Evolutionary conservation across 306 rosid species (phyloP), one percentile per base, ranked within the genome.

Genomic region (barrel medic (Medicago truncatula)): DNA sequence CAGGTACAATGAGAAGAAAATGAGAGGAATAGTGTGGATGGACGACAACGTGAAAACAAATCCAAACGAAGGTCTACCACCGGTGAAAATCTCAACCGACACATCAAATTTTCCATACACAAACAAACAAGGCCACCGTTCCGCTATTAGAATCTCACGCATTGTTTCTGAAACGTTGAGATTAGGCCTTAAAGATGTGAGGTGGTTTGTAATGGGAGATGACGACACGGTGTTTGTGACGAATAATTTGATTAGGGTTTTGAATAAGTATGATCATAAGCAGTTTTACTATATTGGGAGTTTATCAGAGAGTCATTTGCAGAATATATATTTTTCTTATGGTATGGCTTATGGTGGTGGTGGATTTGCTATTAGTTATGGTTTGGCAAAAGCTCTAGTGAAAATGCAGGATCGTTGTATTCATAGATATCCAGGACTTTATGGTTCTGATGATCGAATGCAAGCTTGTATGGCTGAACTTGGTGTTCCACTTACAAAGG

Each of bases 391-490:
- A 28, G 98, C 98, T 0, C 41, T 96, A 2, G 56, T 71, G 3
- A 85, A 76, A 73, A 96, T 92, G 93, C 99, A 96, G 63, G 99
- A 96, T 77, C 76, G 91, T 1, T 96, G 99, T 36, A 92, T 96
- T 36, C 87, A 86, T 23, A 85, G 98, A 34, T 96, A 96, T 67
- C 99, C 99, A 0, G 87, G 83, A 2, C 71, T 96, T 9, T 96
- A 96, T 78, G 99, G 99, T n/a, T 96, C 99, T 66, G 99, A 96
- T 59, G 99, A 96, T 25, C 84, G 99, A 71, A 91, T 96, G 86
- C 99, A 96, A 28, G 99, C 99, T 18, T 96, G 99, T 81, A 96
- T 96, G 98, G 97, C 99, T 7, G 99, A 96, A 84, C 98, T 96
- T 78, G 99, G 99, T 23, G 98, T 96, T 67, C 99, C 99, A 41